These are phyloP conservation scores for Penicillium cataractarum DNA, from an alignment of 495 filamentous ascomycete species.

Conservation along the genomic window DNA sequence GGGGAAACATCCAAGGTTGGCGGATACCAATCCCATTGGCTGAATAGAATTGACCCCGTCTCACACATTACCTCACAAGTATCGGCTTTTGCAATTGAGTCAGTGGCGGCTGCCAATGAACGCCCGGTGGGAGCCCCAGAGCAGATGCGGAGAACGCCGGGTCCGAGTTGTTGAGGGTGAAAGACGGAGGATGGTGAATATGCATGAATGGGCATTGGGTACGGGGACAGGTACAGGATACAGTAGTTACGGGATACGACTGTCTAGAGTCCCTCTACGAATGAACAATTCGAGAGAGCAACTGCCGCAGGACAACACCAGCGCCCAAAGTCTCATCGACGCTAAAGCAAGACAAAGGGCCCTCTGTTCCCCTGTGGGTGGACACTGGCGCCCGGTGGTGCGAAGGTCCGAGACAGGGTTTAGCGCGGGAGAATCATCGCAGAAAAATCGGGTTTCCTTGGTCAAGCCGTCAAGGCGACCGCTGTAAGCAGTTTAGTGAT, in stretches of 20 bases:
- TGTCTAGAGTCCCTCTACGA: not conserved
- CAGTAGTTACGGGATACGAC: too few species aligned
- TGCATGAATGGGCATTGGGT: too few species aligned
- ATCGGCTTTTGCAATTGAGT: conserved; percentile 13
- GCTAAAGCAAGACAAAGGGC: conserved; percentile 23
- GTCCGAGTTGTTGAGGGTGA: not conserved
- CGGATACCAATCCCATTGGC: not conserved
- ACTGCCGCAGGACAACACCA: conserved; percentile 16
- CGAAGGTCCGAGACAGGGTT: conserved; percentile 26
- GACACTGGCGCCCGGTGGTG: conserved; percentile 9
- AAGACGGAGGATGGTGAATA: not conserved
- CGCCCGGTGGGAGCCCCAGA: not conserved
- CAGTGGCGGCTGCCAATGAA: conserved; percentile 20
- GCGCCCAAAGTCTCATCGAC: conserved; percentile 9
- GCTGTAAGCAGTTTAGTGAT: not conserved
- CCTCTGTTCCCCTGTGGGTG: not conserved
- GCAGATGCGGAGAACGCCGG: conserved; percentile 14
- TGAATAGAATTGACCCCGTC: not conserved
- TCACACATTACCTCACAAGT: conserved; percentile 1
- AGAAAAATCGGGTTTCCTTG: not conserved
- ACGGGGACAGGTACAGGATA: too few species aligned
- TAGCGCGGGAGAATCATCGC: not conserved
- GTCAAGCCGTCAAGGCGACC: not conserved
- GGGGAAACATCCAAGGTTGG: not conserved
- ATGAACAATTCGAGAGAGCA: not conserved